Evolutionary conservation across 2,329 filamentous ascomycete species (phyloP), one percentile per base, ranked within the genome.

Genomic region (Orbilia blumenaviensis): DNA sequence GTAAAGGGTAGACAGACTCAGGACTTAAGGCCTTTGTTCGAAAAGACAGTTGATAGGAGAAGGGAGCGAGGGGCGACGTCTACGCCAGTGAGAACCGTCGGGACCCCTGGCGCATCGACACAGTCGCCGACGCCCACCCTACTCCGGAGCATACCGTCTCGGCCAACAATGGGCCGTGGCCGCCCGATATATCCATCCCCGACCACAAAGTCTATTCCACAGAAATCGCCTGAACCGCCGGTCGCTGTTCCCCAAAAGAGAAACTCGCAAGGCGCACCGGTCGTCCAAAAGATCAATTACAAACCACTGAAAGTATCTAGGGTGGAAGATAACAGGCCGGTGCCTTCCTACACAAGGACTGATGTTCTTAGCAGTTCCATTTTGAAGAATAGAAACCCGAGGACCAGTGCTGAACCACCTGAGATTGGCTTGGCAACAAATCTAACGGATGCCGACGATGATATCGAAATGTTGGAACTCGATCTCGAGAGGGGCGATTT

Each of bases 1-100:
- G 77, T 79, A 23, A 78, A 76, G 23, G 77, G 77, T 48, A 77
- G 72, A n/a, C 78, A 79, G 29, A 52, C 79, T 7, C 79, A 80
- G 41, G 79, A 80, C 58, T 54, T 80, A 12, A 61, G 78, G 10
- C 78, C 79, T 32, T 27, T 80, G 21, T 80, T 79, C 50, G 72
- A 76, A 32, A 76, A 76, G 38, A 76, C 72, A 14, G 72, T 76
- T 0, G 72, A 76, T 34, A 76, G 72, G 23, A 76, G 72, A 36
- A 62, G 14, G n/a, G 64, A 68, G 32, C 64, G 64, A 25, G 63
- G 54, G 36, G 42, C 50, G 14, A 76, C 48, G 10, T 32, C 72
- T 9, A 76, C 72, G 25, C 72, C 72, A 5, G 32, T 66, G 6
- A 36, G 62, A 56, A 61, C 23, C 5, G 25, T 21, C 4, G 63